Evolutionary conservation across 805 yeast species (phyloP), one percentile per base, ranked within the genome.

Genomic region (Candida vartiovaarae): DNA sequence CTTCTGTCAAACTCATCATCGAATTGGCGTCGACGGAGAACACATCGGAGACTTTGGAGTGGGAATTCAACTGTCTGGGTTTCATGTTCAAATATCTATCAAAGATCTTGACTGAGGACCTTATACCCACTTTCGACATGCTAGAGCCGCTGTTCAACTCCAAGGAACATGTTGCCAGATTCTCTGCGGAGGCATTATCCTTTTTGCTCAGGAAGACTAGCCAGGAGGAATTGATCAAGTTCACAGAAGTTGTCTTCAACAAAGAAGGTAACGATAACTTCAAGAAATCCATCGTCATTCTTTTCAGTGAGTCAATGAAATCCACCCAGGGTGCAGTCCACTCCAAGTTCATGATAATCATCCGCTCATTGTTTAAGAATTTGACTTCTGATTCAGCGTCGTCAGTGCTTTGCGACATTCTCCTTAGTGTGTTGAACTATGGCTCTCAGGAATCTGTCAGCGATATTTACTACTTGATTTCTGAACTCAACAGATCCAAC

Each of bases 151-250:
- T 88, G 24, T 66, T 91, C 43, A 75, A 76, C 32, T 64, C 78
- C 44, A 83, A 81, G 52, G 77, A 77, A 27, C 79, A 83, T 50
- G 72, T 90, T 32, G 72, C 86, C 1, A 72, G 95, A 48, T 93
- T 91, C 55, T 80, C 95, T 23, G 89, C 96, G 0, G 97, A 91
- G 62, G 93, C 96, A 0, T 62, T 91, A 38, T 85, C 97, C 0
- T 93, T 84, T 54, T 67, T 91, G 44, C 67, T 91, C 8, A 77
- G 93, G 57, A 86, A 86, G 60, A 71, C 85, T 48, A 69, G 71
- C 25, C 59, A 68, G 0, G 70, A 70, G 1, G 64, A 74, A 6
- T 63, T 89, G 39, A 54, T 59, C 1, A 44, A 51, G 0, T 74
- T 85, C 37, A 66, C 84, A 7, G 55, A 64, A 3, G 68, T 59